phyloP scores from a whole-genome alignment of 169 alveolate genomes.

The Miamiensis avidus region DNA sequence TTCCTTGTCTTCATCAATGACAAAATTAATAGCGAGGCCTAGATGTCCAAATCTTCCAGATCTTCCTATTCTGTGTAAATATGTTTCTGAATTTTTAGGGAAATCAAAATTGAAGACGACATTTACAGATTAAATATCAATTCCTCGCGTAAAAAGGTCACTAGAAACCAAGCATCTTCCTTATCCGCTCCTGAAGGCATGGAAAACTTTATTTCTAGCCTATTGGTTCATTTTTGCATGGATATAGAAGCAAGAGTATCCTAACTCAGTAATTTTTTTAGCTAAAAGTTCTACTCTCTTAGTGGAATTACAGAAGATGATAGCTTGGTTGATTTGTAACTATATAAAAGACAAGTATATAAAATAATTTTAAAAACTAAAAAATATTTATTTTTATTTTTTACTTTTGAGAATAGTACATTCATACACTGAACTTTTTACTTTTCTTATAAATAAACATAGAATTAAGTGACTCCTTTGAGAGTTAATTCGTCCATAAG shows the following conservation, averaged over 20 bases:
- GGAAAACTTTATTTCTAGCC: slow-evolving; percentile 97
- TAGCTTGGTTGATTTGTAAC: slow-evolving; percentile 98
- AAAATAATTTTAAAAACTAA: neutral
- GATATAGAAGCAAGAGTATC: slow-evolving; percentile 97
- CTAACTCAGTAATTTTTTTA: slow-evolving; percentile 98
- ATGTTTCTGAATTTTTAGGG: slow-evolving; percentile 96
- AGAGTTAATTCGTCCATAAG: slow-evolving; percentile 98
- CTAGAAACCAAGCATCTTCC: slow-evolving; percentile 92
- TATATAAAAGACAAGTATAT: slow-evolving; percentile 8
- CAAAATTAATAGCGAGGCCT: slow-evolving; percentile 96
- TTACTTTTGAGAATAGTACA: slow-evolving; percentile 93
- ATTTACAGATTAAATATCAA: slow-evolving; percentile 97
- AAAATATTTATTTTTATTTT: slow-evolving; percentile 12
- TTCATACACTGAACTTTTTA: slow-evolving; percentile 98
- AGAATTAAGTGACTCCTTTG: slow-evolving; percentile 98
- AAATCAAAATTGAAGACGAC: slow-evolving; percentile 99
- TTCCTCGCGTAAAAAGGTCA: slow-evolving; percentile 98
- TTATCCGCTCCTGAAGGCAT: slow-evolving; percentile 97
- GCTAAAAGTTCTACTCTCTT: slow-evolving; percentile 98
- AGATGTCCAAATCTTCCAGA: slow-evolving; percentile 98
- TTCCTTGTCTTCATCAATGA: slow-evolving; percentile 95
- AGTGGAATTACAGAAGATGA: slow-evolving; percentile 98
- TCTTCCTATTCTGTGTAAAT: slow-evolving; percentile 97
- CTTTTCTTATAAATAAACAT: slow-evolving; percentile 97
- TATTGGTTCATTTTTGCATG: slow-evolving; percentile 98